Evolutionary conservation across 148 eudicot species (phyloP), one percentile per base, ranked within the genome.

Genomic region (Camellia sinensis): DNA sequence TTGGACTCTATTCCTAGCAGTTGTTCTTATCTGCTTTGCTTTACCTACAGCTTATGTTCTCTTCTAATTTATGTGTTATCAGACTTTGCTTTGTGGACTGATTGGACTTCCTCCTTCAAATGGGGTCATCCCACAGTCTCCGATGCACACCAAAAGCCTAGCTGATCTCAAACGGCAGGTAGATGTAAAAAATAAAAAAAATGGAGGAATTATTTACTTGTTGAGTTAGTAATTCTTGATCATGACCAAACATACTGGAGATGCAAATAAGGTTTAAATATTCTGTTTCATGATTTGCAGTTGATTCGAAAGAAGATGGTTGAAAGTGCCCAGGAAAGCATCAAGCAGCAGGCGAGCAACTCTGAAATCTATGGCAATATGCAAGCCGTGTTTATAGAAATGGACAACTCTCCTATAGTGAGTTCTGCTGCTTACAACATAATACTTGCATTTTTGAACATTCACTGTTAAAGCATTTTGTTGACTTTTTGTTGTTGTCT

Each of bases 61-160:
- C 7, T 37, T 19, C 80, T 50, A 29, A 22, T 56, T 40, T 37
- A 48, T 68, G n/a, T 22, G 70, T 13, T 65, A 76, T 76, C 73
- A 92, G 98, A 94, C 96, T 67, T 86, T 92, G 82, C 70, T 94
- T 46, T 94, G 98, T 82, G 98, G 98, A n/a, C 87, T 90, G 82
- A 87, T 94, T 74, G 98, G 98, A 76, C 85, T 94, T 5, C 98
- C 98, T 72, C 98, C 98, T 43, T 88, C 92, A 40, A 94, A 94
- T 77, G 98, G 98, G 52, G 96, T 94, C 60, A 86, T 94, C 56
- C 98, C 98, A 44, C 98, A 94, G 80, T 90, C 96, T 76, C 98
- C 98, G n/a, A 94, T 94, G 97, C 98, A 94, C 79, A 92, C 98
- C 0, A 91, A 87, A 86, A 94, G 94, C 80, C 92, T 94, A 74